Percentiles rank a stretch among this genome's conserved stretches.
phyloP scores from a whole-genome alignment of 805 yeast genomes.

The Spathaspora boniae region DNA sequence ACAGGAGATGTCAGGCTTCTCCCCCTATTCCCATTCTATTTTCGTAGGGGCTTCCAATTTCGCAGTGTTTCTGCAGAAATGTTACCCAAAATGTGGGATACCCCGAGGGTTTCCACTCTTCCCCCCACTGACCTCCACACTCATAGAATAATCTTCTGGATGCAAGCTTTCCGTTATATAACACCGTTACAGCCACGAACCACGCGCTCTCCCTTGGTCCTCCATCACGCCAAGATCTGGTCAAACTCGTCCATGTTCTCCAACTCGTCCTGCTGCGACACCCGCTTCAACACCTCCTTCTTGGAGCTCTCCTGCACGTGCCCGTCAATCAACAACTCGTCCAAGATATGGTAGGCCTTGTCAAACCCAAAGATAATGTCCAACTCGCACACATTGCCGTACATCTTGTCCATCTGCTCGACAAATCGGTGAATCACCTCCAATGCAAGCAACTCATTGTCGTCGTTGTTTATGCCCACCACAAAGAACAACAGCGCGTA shows the following conservation, averaged over 20 bases:
- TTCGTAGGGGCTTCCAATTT: too few species aligned
- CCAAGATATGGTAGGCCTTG: constrained; percentile 87
- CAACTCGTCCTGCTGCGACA: constrained; percentile 81
- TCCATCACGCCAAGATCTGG: constrained; percentile 26
- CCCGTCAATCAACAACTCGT: constrained; percentile 88
- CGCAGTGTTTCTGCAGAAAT: too few species aligned
- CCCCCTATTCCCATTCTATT: too few species aligned
- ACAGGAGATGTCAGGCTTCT: too few species aligned
- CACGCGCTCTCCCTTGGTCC: too few species aligned
- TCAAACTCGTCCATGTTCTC: constrained; percentile 71
- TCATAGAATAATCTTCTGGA: too few species aligned
- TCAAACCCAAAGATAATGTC: constrained; percentile 96
- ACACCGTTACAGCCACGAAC: too few species aligned
- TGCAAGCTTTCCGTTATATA: too few species aligned
- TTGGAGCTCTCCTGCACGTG: constrained; percentile 79
- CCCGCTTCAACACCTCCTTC: constrained; percentile 71
- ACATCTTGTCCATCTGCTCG: constrained; percentile 93
- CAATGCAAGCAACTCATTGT: constrained; percentile 81
- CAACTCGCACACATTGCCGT: constrained; percentile 93
- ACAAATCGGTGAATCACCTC: constrained; percentile 91
- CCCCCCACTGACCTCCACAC: too few species aligned
- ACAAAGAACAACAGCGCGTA: constrained; percentile 92
- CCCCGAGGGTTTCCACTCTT: too few species aligned
- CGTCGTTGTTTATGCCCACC: constrained; percentile 77
- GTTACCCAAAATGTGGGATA: too few species aligned